Evolutionary conservation across 495 filamentous ascomycete species (phyloP).

Genomic region (Penicillium herquei): DNA sequence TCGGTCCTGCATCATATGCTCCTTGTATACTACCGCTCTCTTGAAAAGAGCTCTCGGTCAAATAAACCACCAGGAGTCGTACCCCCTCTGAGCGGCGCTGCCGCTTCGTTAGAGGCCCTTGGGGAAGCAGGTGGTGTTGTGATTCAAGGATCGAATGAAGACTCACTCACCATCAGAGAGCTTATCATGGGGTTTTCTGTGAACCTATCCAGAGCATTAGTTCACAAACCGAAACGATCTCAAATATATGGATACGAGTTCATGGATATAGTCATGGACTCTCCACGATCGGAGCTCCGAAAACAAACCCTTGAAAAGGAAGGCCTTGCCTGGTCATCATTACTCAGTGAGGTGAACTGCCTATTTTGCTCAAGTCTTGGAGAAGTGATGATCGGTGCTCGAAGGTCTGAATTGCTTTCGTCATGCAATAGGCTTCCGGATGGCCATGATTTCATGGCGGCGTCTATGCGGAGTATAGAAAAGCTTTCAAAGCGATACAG

Average conservation of each 20-base stretch:
- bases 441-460: neutral
- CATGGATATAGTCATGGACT: conserved; percentile 12
- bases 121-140: neutral
- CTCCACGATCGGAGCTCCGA: conserved; percentile 1
- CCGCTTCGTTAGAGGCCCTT: neutral
- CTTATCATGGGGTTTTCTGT: conserved; percentile 8
- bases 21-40: conserved; percentile 2
- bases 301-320: conserved; percentile 3
- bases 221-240: neutral
- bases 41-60: neutral
- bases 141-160: neutral
- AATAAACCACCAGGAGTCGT: neutral
- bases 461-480: neutral
- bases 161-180: conserved; percentile 1
- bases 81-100: neutral
- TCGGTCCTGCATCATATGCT: conserved; percentile 14
- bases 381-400: neutral
- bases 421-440: neutral
- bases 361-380: neutral
- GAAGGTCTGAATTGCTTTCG: neutral
- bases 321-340: conserved; percentile 1
- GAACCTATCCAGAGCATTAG: neutral
- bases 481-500: neutral
- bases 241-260: conserved; percentile 14
- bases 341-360: neutral